Conservation (phyloP, 148 eudicot species). For the Chenopodium suecicum region DNA sequence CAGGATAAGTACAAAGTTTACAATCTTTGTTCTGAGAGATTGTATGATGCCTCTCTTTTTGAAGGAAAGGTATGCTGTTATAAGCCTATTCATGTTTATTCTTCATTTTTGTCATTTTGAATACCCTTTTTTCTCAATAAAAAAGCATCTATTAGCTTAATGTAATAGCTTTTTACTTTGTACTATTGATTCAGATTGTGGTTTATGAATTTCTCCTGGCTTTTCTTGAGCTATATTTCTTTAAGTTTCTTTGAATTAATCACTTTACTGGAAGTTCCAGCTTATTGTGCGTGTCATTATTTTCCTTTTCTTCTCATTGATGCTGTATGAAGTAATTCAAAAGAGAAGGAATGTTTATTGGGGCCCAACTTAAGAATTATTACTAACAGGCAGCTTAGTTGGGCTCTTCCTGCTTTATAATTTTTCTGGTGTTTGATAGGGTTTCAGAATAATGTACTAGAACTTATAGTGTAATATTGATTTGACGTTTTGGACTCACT, state of each 20-base stretch:
- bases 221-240: background rate
- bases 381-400: background rate
- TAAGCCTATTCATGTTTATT: background rate
- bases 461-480: background rate
- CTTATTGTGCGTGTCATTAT: too few species aligned
- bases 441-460: background rate
- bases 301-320: background rate
- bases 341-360: too few species aligned
- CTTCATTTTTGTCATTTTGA: background rate
- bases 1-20: constrained; percentile 97
- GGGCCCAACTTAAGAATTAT: background rate
- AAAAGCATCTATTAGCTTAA: background rate
- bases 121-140: too few species aligned
- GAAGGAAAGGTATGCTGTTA: constrained; percentile 84
- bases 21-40: constrained; percentile 98
- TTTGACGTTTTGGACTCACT: background rate
- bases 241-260: too few species aligned
- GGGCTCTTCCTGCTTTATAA: background rate
- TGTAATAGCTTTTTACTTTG: background rate
- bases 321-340: too few species aligned
- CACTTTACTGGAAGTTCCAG: background rate
- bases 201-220: background rate
- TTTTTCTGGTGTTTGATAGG: background rate
- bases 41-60: constrained; percentile 93
- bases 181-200: background rate